Conservation (phyloP, 192 early-diverging fungal species). For the Backusella parvicylindrica region DNA sequence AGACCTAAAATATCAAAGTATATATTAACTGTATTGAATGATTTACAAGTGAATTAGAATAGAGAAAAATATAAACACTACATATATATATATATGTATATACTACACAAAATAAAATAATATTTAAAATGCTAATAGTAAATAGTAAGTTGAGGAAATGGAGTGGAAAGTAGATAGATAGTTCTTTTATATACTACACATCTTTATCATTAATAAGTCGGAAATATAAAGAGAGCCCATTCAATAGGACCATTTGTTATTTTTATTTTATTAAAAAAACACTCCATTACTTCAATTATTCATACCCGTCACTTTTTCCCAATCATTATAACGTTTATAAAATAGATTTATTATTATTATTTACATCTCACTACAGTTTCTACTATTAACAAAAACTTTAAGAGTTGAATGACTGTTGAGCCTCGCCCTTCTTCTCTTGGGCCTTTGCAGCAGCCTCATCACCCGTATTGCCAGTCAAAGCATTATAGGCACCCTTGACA, state of each 20-base stretch:
- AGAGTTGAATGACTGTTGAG: constrained; percentile 6
- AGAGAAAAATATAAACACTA: not conserved
- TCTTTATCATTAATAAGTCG: not conserved
- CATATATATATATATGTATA: no score
- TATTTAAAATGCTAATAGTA: no score
- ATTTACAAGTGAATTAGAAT: constrained; percentile 29
- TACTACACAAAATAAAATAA: not conserved
- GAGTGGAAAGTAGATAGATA: no score
- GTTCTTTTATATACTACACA: not conserved
- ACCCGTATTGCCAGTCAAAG: constrained; percentile 8
- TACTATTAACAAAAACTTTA: no score
- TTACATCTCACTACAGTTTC: no score
- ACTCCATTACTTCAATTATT: no score
- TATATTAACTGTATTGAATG: constrained; percentile 42
- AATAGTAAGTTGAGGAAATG: no score
- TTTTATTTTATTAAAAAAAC: no score
- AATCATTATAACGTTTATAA: no score
- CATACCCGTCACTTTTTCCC: no score
- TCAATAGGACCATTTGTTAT: not conserved
- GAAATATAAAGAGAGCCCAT: not conserved
- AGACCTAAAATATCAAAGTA: constrained; percentile 47
- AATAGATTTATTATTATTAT: not conserved
- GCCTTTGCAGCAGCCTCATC: constrained; percentile 2
- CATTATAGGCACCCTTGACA: constrained; percentile 24
- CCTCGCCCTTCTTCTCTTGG: constrained; percentile 22